Evolutionary conservation across 192 early-diverging fungal species (phyloP), one percentile per base, ranked within the genome.

Genomic region (Spizellomyces punctatus): DNA sequence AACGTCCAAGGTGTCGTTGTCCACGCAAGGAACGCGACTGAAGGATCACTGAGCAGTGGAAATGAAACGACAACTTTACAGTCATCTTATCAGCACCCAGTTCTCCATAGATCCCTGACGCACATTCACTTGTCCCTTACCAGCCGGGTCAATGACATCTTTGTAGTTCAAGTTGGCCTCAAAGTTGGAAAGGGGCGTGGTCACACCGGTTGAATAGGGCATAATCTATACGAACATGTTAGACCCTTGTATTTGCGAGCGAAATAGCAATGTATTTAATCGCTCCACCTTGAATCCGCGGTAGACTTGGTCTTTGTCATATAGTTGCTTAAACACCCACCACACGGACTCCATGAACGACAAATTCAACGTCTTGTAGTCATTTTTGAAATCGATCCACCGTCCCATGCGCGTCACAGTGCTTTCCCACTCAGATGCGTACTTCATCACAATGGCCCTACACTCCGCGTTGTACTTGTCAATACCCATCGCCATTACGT

Each of bases 321-420:
- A 96, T 45, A 99, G 87, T 80, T 95, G 90, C 89, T 95, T 94
- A 82, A 99, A 98, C 12, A 95, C 94, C 97, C 97, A 99, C 97
- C 97, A 99, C 43, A 95, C 95, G 41, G 92, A 91, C 80, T 99
- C 97, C 97, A 99, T 99, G 77, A 97, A 99, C 59, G 91, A 79
- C 59, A 91, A 85, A 80, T 99, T 91, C 63, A 99, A 80, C 10
- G 97, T 98, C 83, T 99, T 99, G 88, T 99, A 99, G 82, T 96
- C 97, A 80, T 99, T 98, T 82, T 96, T 91, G 76, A 99, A 99
- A 79, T 99, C 97, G 75, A 99, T 99, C 97, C 97, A 99, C 57
- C 97, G 94, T 55, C 95, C 97, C 74, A 97, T 91, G 62, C 97
- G 91, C 69, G 94, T 94, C 68, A 99, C 92, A 8, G 97, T 98